Evolutionary conservation across 2,329 filamentous ascomycete genomes (phyloP).

Genomic region (Fusarium tuaranense): DNA sequence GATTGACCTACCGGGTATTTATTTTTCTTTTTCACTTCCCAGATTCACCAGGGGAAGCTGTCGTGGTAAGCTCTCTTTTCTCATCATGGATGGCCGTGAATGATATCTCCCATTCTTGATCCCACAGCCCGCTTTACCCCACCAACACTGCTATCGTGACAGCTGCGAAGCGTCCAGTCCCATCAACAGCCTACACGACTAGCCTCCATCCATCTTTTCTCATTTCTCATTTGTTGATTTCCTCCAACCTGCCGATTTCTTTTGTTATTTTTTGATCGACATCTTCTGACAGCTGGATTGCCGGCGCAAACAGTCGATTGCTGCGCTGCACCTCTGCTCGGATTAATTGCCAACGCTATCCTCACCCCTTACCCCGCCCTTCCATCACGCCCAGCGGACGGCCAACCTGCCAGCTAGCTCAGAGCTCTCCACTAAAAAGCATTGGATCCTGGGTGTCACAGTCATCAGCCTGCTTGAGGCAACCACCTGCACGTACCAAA

Average conservation of each 20-base stretch:
- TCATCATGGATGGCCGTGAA: slow-evolving; percentile 3
- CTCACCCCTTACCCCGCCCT: slow-evolving; percentile 44
- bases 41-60: background rate
- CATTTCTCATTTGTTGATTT: background rate
- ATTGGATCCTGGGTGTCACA: slow-evolving; percentile 8
- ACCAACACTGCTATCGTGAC: slow-evolving; percentile 30
- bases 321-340: slow-evolving; percentile 6
- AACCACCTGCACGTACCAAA: slow-evolving; percentile 2
- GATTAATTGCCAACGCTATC: slow-evolving; percentile 38
- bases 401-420: slow-evolving; percentile 14
- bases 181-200: slow-evolving; percentile 2
- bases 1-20: background rate
- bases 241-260: background rate
- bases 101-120: slow-evolving; percentile 24
- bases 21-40: background rate
- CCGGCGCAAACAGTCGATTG: slow-evolving; percentile 1
- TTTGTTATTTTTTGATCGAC: background rate
- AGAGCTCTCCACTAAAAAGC: slow-evolving; percentile 25
- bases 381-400: slow-evolving; percentile 26
- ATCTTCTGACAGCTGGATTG: background rate
- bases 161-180: slow-evolving; percentile 8
- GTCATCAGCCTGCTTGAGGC: slow-evolving; percentile 10
- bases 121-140: slow-evolving; percentile 25
- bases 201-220: background rate
- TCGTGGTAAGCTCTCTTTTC: background rate